Base-by-base conservation (phyloP, 768 basidiomycete species). In the Lactifluus pinguis region DNA sequence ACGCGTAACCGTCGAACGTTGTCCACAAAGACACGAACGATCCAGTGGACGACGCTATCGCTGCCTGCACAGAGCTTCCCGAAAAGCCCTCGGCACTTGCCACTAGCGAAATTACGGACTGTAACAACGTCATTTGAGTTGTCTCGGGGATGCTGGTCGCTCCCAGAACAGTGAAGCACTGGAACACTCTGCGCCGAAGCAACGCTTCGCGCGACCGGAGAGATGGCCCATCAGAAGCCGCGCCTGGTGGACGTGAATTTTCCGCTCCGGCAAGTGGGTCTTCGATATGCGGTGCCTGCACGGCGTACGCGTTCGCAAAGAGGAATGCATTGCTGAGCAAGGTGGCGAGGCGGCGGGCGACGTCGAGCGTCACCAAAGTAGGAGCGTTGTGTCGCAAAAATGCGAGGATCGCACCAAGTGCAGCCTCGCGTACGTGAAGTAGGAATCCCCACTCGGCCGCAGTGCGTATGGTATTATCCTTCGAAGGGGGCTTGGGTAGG, bases 401-500 rank as follows among this genome's bases (percentile, higher is more conserved):
- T 67, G 85, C 87, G 34, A 92, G 76, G 34, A 98, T 86, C 10
- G 97, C 92, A 2, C 91, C 84, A 17, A 98, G 77, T 0, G 95
- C 92, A 65, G 86, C 86, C 73, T 97, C 95, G 25, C 95, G 80
- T 19, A 98, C 89, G 61, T 91, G 85, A 8, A 98, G 77, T 2
- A 99, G 77, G 74, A 98, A 99, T 41, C 81, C 79, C 93, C 94
- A 98, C 67, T 98, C 97, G 0, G 81, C 76, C 21, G 81, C 76
- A 30, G 84, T 82, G 34, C 94, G 77, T 17, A 83, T 83, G 5
- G 79, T 78, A 15, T 83, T 76, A 67, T 98, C 95, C 71, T 97
- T 97, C 68, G 80, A 87, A 0, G 92, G 94, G 0, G 92, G 87
- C 72, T 98, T 99, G 1, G 97, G 94, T 0, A 99, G 78, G 1